A percentile compares a stretch with the other conserved stretches of the same genome.
Conservation (phyloP, 140 eudicot species). For the Stevia rebaudiana region DNA sequence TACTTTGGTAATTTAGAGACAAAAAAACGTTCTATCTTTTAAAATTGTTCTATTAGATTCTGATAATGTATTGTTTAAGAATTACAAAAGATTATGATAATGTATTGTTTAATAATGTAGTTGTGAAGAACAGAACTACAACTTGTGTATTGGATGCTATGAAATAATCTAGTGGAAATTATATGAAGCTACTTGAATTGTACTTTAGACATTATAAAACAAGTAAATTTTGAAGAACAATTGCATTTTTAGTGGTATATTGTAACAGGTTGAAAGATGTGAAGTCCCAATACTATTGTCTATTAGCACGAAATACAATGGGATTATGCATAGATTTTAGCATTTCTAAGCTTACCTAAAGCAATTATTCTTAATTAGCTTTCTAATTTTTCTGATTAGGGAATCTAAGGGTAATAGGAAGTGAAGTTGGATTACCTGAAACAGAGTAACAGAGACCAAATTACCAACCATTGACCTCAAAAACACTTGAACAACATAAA, state of each 20-base stretch:
- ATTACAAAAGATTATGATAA: background rate
- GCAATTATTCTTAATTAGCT: no score
- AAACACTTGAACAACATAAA: background rate
- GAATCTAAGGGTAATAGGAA: background rate
- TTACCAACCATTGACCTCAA: background rate
- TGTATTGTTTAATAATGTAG: no score
- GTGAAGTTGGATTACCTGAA: background rate
- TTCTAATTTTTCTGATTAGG: conserved; percentile 3
- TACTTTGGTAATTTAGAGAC: no score
- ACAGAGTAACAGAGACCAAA: conserved; percentile 3
- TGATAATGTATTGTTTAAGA: no score
- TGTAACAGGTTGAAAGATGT: background rate
- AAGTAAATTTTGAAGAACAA: no score
- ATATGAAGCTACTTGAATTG: no score
- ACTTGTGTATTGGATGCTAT: background rate
- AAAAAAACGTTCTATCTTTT: no score
- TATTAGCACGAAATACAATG: no score
- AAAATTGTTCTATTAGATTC: no score
- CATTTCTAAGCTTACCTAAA: background rate
- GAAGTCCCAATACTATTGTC: background rate
- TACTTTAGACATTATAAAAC: no score
- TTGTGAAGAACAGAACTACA: background rate
- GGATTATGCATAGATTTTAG: no score
- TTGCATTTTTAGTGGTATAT: background rate
- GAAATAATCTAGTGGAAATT: background rate